Evolutionary conservation across 2,329 filamentous ascomycete species (phyloP), one percentile per base, ranked within the genome.

Genomic region (Curvularia sp.): DNA sequence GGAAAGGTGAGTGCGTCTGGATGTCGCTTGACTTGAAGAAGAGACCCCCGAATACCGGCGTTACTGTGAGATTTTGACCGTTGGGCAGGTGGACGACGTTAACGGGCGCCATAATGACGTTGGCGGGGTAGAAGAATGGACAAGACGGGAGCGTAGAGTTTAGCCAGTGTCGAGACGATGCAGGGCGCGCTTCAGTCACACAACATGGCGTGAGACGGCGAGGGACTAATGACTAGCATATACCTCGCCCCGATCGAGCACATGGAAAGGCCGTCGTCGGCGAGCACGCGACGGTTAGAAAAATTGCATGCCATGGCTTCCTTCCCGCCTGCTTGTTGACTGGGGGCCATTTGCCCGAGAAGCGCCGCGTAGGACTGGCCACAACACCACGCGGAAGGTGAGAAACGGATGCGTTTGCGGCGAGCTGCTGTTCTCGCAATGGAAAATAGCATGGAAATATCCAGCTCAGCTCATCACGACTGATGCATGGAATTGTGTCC

Each of bases 31-130:
- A 86, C 76, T 93, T 95, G 87, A 97, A 97, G 70, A 89, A 91
- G 55, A 95, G 84, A 31, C 94, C 94, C n/a, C 91, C 92, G 75
- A 97, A 97, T 26, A 97, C 92, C 0, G 93, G 91, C 13, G 87
- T 88, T 31, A 96, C 90, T 3, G 88, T 89, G 72, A 95, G 85
- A 64, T 84, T 89, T 79, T 95, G 92, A 71, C 93, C 94, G 79
- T 97, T 96, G 48, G 94, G 94, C 66, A 98, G 83, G 76, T 90
- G 86, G 59, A 93, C 82, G 47, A 85, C 72, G 28, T 79, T 77
- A 46, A 64, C 64, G 49, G 77, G 79, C 22, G 79, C 72, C 76
- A 82, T 82, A 63, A 63, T 54, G 54, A 61, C 62, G 67, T 68
- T 66, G 63, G 69, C 62, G 70, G 70, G 70, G 69, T 70, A 70